Conservation (phyloP, 169 alveolate genomes). For the Plasmodium cynomolgi region DNA sequence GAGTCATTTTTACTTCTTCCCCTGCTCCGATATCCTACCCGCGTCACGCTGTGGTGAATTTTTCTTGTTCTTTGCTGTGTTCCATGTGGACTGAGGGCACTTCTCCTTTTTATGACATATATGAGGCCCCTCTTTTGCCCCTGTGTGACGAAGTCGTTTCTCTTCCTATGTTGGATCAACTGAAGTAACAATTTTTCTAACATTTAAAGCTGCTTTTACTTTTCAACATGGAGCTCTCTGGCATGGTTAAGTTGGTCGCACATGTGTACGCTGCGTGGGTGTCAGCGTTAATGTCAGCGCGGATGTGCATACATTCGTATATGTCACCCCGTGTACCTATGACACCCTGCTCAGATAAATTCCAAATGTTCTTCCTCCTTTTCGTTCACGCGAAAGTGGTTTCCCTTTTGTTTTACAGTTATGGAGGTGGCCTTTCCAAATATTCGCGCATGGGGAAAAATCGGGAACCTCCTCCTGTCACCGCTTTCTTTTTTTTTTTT, state of each 20-base stretch:
- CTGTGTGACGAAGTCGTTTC: slow-evolving; percentile 8
- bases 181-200: slow-evolving; percentile 2
- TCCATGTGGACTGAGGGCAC: neutral
- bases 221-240: neutral
- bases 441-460: neutral
- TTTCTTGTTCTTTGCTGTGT: neutral
- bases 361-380: neutral
- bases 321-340: neutral
- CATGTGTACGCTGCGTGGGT: neutral
- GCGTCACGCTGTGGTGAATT: neutral
- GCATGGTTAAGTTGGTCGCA: neutral
- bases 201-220: slow-evolving; percentile 24
- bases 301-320: neutral
- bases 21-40: neutral
- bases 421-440: neutral
- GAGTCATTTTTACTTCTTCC: neutral
- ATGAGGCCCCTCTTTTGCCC: neutral
- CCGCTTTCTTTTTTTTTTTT: neutral
- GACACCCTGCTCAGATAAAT: neutral
- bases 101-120: neutral
- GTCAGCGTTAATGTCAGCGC: neutral
- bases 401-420: neutral
- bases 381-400: neutral
- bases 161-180: slow-evolving; percentile 11
- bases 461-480: neutral